Evolutionary conservation across 2,329 filamentous ascomycete genomes (phyloP), one percentile per base, ranked within the genome.

Genomic region (Cercospora sojina): DNA sequence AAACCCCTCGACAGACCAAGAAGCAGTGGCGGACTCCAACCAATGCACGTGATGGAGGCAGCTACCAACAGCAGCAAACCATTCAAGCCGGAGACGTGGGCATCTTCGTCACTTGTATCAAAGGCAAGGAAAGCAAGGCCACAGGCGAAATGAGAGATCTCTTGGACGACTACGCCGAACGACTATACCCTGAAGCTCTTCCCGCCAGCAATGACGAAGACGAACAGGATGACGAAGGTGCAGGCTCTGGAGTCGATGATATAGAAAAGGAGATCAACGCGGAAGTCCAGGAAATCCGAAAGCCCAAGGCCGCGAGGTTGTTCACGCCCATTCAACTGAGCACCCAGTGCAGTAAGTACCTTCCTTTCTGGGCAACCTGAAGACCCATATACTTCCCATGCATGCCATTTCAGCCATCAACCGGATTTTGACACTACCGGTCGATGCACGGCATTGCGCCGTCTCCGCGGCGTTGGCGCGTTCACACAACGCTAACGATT

Each of bases 21-120:
- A 82, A 79, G 74, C 77, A 79, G 71, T 82, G 81, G 81, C 77
- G 75, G 20, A 76, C 77, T 67, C 79, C 79, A 43, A 76, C 76
- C 49, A 71, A 66, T 62, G 77, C 73, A 69, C 73, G 76, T 16
- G 62, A 70, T 49, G 69, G 71, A 56, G 65, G 51, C 12, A 31
- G 32, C 20, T 63, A 56, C 27, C 60, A 63, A 13, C 74, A 70
- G 29, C 71, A 73, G 35, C 66, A 79, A 58, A 64, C 65, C 35
- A 83, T 93, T 57, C 86, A 91, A 71, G 82, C 89, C 5, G 90
- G 90, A 5, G 90, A 93, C 73, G 82, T 84, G 61, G 91, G 91
- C 5, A 88, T 94, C 66, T 94, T 90, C 90, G 88, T 89, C 29
- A 93, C 91, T 0, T 93, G 90, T 76, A 87, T 89, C 60, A 86